Evolutionary conservation across 2,329 filamentous ascomycete species (phyloP).

Genomic region (Arthrocladium fulminans): DNA sequence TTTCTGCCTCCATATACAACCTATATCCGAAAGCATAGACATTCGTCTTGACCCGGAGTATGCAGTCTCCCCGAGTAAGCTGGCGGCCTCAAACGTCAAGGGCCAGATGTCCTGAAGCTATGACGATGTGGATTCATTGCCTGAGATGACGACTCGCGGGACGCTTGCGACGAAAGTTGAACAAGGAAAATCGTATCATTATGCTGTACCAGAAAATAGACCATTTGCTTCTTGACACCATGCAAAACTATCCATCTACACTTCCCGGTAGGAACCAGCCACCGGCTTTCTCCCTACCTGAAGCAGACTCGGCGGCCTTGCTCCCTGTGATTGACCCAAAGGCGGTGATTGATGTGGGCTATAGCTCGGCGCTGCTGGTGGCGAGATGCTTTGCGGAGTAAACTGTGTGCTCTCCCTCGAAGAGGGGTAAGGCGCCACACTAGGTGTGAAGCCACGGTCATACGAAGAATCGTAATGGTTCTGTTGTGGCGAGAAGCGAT

Average conservation of each 20-base stretch:
- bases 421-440: not conserved
- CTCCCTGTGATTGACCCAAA: constrained; percentile 17
- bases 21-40: too few species aligned
- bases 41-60: too few species aligned
- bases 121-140: too few species aligned
- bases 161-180: too few species aligned
- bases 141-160: too few species aligned
- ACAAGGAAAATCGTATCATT: too few species aligned
- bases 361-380: constrained; percentile 15
- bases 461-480: not conserved
- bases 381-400: constrained; percentile 14
- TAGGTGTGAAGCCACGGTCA: not conserved
- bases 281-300: constrained; percentile 32
- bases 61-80: too few species aligned
- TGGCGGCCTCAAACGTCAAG: too few species aligned
- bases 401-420: constrained; percentile 12
- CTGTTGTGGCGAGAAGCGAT: constrained; percentile 3
- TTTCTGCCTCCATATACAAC: too few species aligned
- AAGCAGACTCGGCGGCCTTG: constrained; percentile 33
- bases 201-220: too few species aligned
- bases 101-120: too few species aligned
- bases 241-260: constrained; percentile 20
- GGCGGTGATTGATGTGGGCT: constrained; percentile 10
- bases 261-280: constrained; percentile 29
- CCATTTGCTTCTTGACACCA: too few species aligned